phyloP scores from a whole-genome alignment of 208 protist genomes.

The Trypanosomatidae sp. region DNA sequence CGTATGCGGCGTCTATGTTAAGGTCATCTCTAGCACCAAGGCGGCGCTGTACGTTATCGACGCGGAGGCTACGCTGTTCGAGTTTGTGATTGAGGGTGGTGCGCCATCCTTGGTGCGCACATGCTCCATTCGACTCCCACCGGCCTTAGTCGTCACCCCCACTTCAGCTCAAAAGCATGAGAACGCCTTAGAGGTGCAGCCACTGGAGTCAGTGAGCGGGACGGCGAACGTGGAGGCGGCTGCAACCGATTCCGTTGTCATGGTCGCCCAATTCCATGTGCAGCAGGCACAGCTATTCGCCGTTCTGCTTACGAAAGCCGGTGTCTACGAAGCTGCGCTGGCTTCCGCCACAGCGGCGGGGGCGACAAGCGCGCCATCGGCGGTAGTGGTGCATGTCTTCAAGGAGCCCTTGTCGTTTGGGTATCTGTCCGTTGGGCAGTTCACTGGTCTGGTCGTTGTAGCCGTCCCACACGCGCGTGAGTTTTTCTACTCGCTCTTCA shows the following conservation, averaged over 20 bases:
- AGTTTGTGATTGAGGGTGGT: conserved; percentile 44
- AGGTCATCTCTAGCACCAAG: conserved; percentile 11
- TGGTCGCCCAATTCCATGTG: conserved; percentile 48
- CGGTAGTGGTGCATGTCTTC: conserved; percentile 47
- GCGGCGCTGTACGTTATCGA: conserved; percentile 74
- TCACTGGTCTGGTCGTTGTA: conserved; percentile 66
- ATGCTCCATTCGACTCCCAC: conserved; percentile 16
- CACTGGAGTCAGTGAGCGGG: neutral
- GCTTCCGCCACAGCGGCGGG: neutral
- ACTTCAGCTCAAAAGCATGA: neutral
- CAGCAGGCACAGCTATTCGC: conserved; percentile 50
- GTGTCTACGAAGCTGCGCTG: conserved; percentile 54
- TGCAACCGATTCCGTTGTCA: neutral
- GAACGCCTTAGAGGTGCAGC: neutral
- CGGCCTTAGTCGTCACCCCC: neutral
- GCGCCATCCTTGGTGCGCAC: conserved; percentile 14
- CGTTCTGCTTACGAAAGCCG: conserved; percentile 55
- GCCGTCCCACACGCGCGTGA: conserved; percentile 46
- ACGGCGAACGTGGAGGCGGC: neutral
- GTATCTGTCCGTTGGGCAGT: conserved; percentile 43
- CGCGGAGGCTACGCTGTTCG: conserved; percentile 66
- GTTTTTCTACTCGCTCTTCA: conserved; percentile 48
- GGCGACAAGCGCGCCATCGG: conserved; percentile 7
- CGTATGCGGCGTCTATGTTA: conserved; percentile 59
- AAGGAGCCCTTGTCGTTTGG: conserved; percentile 16